phyloP scores from a whole-genome alignment of 164 flowering plant genomes.

The Annona cherimola region DNA sequence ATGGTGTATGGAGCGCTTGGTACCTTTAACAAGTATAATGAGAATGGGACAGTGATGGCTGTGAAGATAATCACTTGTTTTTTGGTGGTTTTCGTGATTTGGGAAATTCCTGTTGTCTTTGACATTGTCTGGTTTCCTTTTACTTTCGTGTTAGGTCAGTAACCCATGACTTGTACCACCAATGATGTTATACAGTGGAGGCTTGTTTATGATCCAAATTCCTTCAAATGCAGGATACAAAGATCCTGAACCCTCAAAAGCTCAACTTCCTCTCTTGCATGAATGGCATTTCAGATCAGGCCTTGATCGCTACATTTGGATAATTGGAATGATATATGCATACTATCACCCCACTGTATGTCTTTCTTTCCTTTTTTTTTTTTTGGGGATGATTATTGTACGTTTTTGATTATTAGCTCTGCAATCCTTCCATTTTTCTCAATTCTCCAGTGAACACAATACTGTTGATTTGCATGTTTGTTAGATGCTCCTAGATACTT shows the following conservation, averaged over 20 bases:
- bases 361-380: slow-evolving; percentile 6
- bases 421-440: not conserved
- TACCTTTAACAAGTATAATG: slow-evolving; percentile 76
- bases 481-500: not conserved
- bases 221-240: slow-evolving; percentile 32
- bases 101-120: slow-evolving; percentile 97
- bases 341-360: slow-evolving; percentile 90
- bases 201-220: slow-evolving; percentile 1
- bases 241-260: slow-evolving; percentile 83
- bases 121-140: slow-evolving; percentile 78
- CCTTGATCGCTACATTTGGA: slow-evolving; percentile 98
- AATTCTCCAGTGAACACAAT: not conserved
- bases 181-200: slow-evolving; percentile 3
- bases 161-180: slow-evolving; percentile 1
- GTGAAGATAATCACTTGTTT: slow-evolving; percentile 70
- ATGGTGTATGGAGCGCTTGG: slow-evolving; percentile 98
- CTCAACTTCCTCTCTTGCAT: slow-evolving; percentile 69
- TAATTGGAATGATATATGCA: slow-evolving; percentile 96
- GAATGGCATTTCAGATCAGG: slow-evolving; percentile 99
- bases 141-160: slow-evolving; percentile 70
- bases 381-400: no score
- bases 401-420: not conserved
- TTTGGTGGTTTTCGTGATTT: slow-evolving; percentile 77
- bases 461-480: not conserved
- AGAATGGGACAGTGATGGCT: slow-evolving; percentile 77